phyloP scores from a whole-genome alignment of 2,329 filamentous ascomycete genomes.

The Raffaelea arxii region DNA sequence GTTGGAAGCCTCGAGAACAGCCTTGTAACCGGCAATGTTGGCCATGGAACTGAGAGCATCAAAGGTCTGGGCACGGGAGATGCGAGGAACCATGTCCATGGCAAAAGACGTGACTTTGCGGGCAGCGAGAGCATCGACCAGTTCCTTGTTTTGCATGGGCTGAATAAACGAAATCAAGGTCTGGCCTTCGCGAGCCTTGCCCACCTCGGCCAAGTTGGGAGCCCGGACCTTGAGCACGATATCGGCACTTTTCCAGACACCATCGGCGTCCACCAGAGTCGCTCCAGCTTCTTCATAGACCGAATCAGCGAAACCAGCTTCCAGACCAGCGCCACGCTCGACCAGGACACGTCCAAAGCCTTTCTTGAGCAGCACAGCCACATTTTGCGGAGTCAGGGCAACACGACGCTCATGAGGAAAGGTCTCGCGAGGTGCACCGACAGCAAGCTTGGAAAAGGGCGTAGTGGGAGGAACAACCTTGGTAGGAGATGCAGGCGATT shows the following conservation, averaged over 20 bases:
- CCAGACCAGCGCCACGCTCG: conserved; percentile 68
- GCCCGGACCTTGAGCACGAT: conserved; percentile 79
- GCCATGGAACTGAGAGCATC: conserved; percentile 89
- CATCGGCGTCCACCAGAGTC: conserved; percentile 58
- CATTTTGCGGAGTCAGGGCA: conserved; percentile 76
- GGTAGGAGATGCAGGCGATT: conserved; percentile 16
- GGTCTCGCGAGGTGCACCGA: conserved; percentile 74
- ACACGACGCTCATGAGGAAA: conserved; percentile 72
- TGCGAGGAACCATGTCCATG: conserved; percentile 89
- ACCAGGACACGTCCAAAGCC: conserved; percentile 70
- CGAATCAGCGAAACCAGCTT: conserved; percentile 67
- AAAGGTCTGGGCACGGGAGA: conserved; percentile 80
- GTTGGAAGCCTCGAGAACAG: conserved; percentile 81
- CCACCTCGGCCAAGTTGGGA: conserved; percentile 60
- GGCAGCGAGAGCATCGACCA: conserved; percentile 63
- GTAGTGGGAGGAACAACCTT: conserved; percentile 32
- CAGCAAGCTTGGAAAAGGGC: conserved; percentile 62
- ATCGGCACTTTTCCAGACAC: conserved; percentile 66
- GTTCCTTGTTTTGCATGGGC: conserved; percentile 65
- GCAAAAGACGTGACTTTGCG: conserved; percentile 70
- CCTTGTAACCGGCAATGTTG: conserved; percentile 90
- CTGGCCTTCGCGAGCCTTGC: conserved; percentile 56
- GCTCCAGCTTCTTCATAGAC: conserved; percentile 73
- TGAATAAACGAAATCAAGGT: conserved; percentile 79
- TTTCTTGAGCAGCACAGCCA: conserved; percentile 73